Evolutionary conservation across 257 asterid species (phyloP), one percentile per base, ranked within the genome.

Genomic region (Leonotis leonurus): DNA sequence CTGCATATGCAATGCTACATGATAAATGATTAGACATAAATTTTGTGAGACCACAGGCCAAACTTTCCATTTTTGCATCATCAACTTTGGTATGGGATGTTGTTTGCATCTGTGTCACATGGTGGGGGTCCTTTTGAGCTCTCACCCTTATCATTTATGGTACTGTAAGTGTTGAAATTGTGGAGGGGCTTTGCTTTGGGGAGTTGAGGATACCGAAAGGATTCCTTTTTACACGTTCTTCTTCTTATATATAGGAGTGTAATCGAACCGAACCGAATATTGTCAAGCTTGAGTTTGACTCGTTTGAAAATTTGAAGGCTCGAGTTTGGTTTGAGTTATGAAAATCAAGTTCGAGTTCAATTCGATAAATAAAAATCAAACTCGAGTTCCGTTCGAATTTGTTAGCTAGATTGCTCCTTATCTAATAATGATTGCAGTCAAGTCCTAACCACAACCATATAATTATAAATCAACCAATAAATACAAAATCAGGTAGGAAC

Each of bases 71-170:
- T 60, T 62, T 56, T 60, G 67, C 70, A 70, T 60, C 73, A 65
- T 55, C 64, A 9, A 55, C 62, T 45, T 75, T 74, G 66, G 78
- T 64, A 45, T 54, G 73, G 25, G 44, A 24, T 64, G 55, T 59
- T 76, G 70, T 64, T 53, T 73, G 74, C 62, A 65, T 18, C 73
- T 61, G 16, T 73, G 32, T 70, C 78, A 73, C 76, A 67, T 57
- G 77, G 79, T 69, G 79, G 76, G 76, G 78, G 69, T 49, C 76
- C 71, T 51, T 46, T 29, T 36, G 21, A 48, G 70, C 62, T 51
- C 65, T 56, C 69, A 66, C 49, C 76, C 73, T 56, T 58, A 40
- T 37, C 48, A 40, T 43, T 69, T 56, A 56, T 69, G 77, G 43
- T 32, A 14, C 32, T 2, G 33, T 52, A 64, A 43, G 27, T 35